phyloP scores from a whole-genome alignment of 768 basidiomycete species.

The Exsudoporus frostii region DNA sequence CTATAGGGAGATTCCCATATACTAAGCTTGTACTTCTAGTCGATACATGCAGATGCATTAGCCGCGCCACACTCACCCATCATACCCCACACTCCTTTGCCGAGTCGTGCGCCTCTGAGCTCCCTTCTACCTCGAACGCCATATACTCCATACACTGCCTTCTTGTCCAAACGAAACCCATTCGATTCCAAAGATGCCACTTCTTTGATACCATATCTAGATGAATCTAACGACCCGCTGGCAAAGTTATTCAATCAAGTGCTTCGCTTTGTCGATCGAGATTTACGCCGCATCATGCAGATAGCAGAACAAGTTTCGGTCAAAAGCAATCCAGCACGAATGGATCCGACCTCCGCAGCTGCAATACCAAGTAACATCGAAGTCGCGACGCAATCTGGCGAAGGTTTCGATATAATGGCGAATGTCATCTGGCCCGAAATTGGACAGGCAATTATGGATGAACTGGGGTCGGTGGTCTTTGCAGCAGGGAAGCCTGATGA shows the following conservation, averaged over 20 bases:
- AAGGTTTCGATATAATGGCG: constrained; percentile 79
- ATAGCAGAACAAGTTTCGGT: constrained; percentile 65
- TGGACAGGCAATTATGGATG: constrained; percentile 74
- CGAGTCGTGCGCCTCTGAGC: constrained; percentile 14
- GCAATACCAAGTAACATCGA: constrained; percentile 2
- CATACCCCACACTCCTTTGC: constrained; percentile 72
- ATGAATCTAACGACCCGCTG: constrained; percentile 65
- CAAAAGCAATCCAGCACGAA: constrained; percentile 39
- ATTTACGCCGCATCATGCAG: constrained; percentile 72
- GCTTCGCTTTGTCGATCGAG: constrained; percentile 75
- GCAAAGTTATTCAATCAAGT: constrained; percentile 78
- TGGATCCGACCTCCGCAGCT: constrained; percentile 4
- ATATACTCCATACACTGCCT: constrained; percentile 50
- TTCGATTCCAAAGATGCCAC: constrained; percentile 31
- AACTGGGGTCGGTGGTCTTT: constrained; percentile 80
- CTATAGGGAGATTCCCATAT: background rate
- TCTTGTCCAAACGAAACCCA: constrained; percentile 40
- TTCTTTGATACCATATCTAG: constrained; percentile 51
- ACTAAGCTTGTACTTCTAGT: constrained; percentile 42
- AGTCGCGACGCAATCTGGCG: constrained; percentile 4
- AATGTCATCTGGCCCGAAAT: constrained; percentile 90
- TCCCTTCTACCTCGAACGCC: constrained; percentile 52
- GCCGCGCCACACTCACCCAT: constrained; percentile 69
- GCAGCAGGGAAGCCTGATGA: constrained; percentile 90
- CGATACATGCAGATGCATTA: constrained; percentile 69